Percentiles rank a stretch among this genome's conserved stretches.
These are phyloP conservation scores for Cytauxzoon felis DNA, from an alignment of 169 alveolate species.

Conservation along the genomic window DNA sequence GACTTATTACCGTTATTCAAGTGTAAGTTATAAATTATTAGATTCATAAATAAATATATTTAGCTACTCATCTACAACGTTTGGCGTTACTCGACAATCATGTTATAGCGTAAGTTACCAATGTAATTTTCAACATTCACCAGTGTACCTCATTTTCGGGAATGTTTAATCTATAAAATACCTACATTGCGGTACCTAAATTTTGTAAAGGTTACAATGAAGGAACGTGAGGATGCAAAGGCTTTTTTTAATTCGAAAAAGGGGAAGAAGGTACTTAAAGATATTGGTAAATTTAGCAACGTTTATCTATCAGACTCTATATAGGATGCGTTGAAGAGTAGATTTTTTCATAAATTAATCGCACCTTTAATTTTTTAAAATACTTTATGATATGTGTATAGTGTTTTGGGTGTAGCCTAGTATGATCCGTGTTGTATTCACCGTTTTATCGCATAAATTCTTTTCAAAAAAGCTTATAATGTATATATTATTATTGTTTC, in stretches of 20 bases:
- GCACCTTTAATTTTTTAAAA: no score
- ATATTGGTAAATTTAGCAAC: no score
- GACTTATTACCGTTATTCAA: constrained; percentile 67
- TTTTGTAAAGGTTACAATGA: constrained; percentile 63
- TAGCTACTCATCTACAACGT: constrained; percentile 61
- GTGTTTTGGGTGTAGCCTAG: no score
- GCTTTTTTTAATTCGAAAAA: constrained; percentile 44
- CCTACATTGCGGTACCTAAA: constrained; percentile 74
- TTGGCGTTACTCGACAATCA: constrained; percentile 61
- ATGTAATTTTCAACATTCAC: background rate
- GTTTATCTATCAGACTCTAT: no score
- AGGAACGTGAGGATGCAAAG: constrained; percentile 66
- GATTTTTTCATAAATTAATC: no score
- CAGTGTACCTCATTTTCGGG: constrained; percentile 68
- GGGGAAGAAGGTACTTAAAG: constrained; percentile 21
- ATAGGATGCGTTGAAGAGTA: no score
- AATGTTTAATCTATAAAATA: constrained; percentile 59
- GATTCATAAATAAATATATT: background rate
- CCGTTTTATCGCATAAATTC: no score
- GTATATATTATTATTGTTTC: no score
- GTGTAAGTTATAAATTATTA: constrained; percentile 5
- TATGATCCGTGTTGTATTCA: no score
- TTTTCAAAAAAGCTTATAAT: no score
- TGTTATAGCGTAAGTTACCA: constrained; percentile 42
- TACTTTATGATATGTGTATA: no score